These are phyloP conservation scores for Lecanicillium sp. DNA, from an alignment of 2,329 filamentous ascomycete genomes.

Conservation along the genomic window DNA sequence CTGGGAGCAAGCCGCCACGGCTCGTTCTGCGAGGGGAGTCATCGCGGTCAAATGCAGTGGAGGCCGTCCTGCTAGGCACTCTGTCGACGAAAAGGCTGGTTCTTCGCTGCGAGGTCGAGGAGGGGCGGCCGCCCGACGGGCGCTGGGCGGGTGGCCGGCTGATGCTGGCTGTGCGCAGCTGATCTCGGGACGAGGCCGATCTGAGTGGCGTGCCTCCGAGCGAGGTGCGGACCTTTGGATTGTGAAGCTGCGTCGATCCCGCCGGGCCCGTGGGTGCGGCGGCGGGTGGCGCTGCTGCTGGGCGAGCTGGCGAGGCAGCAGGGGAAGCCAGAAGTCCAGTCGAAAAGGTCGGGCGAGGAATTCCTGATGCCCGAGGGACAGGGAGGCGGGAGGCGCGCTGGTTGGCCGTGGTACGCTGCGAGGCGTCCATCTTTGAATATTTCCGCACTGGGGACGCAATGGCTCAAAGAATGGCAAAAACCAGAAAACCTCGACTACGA, in stretches of 20 bases:
- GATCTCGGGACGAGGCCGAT: slow-evolving; percentile 30
- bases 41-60: slow-evolving; percentile 13
- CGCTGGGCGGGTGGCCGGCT: slow-evolving; percentile 18
- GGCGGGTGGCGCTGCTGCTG: slow-evolving; percentile 18
- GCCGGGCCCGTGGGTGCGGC: slow-evolving; percentile 16
- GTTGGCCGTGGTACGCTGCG: slow-evolving; percentile 32
- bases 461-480: too few relatives aligned
- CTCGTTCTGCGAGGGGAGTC: neutral
- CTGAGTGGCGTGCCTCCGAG: slow-evolving; percentile 6
- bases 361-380: slow-evolving; percentile 27
- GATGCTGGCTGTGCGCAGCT: slow-evolving; percentile 24
- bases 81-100: slow-evolving; percentile 13
- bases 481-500: too few relatives aligned
- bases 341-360: slow-evolving; percentile 25
- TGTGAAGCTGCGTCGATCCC: slow-evolving; percentile 28
- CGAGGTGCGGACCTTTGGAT: slow-evolving; percentile 35
- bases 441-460: too few relatives aligned
- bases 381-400: slow-evolving; percentile 35
- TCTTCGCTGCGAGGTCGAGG: slow-evolving; percentile 12
- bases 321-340: slow-evolving; percentile 19
- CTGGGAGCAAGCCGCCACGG: slow-evolving; percentile 2
- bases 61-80: slow-evolving; percentile 14
- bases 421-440: slow-evolving; percentile 29
- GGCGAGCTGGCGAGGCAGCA: slow-evolving; percentile 23
- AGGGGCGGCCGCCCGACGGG: slow-evolving; percentile 11